Percentiles rank a stretch among this genome's conserved stretches.
Evolutionary conservation across 2,329 filamentous ascomycete species (phyloP).

Genomic region (Dactylellina haptotyla): DNA sequence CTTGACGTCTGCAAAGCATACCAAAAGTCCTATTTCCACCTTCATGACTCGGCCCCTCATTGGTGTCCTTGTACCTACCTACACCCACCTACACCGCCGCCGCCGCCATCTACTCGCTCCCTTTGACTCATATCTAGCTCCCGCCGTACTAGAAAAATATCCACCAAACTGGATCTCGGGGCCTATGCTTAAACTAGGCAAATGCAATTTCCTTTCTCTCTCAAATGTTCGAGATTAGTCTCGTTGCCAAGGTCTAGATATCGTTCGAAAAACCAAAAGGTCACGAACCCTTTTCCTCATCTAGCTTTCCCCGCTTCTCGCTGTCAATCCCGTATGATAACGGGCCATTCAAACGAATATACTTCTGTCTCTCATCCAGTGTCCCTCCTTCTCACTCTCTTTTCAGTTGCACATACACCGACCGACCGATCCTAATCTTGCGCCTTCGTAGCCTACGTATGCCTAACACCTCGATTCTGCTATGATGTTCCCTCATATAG

Average conservation of each 20-base stretch:
- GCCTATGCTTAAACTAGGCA: too few relatives aligned
- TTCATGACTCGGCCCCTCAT: constrained; percentile 4
- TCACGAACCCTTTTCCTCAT: constrained; percentile 33
- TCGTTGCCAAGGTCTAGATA: too few relatives aligned
- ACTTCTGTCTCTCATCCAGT: too few relatives aligned
- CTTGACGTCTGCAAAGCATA: neutral
- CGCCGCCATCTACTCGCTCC: neutral
- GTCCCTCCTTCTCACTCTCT: neutral
- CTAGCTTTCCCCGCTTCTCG: constrained; percentile 9
- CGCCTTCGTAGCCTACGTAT: constrained; percentile 36
- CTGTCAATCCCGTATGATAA: constrained; percentile 24
- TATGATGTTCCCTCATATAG: constrained; percentile 8
- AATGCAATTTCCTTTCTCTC: too few relatives aligned
- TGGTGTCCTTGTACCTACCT: neutral
- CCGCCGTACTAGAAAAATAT: neutral
- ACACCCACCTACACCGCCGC: too few relatives aligned
- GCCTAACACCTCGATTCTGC: neutral
- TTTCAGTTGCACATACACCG: too few relatives aligned
- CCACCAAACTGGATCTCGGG: neutral
- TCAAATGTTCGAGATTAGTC: neutral
- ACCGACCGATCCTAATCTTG: constrained; percentile 17
- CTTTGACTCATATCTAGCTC: constrained; percentile 39
- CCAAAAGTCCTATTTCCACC: neutral
- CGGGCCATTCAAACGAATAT: constrained; percentile 10
- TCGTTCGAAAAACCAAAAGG: neutral